Evolutionary conservation across 768 basidiomycete genomes (phyloP).

Genomic region (Steccherinum ochraceum): DNA sequence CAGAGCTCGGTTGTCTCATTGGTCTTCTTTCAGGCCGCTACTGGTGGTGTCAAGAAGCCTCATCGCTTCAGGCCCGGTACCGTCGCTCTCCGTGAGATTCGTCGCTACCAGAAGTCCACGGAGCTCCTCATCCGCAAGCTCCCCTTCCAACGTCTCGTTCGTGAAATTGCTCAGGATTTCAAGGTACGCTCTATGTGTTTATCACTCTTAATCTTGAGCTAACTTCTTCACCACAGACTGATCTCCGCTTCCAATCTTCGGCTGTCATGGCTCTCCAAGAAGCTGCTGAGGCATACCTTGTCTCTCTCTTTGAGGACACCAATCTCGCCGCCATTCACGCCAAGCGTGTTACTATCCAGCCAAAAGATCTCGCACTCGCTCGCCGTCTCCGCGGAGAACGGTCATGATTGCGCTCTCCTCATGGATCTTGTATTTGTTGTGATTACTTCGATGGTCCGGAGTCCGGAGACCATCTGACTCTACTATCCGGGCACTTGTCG

Average conservation of each 20-base stretch:
- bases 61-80: conserved; percentile 34
- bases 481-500: not conserved
- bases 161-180: conserved; percentile 63
- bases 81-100: conserved; percentile 32
- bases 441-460: not conserved
- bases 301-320: conserved; percentile 39
- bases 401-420: conserved; percentile 17
- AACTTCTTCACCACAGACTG: conserved; percentile 29
- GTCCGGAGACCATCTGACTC: not conserved
- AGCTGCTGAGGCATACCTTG: conserved; percentile 43
- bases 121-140: conserved; percentile 41
- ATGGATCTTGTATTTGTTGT: conserved; percentile 1
- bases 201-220: not conserved
- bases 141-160: conserved; percentile 61
- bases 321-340: conserved; percentile 49
- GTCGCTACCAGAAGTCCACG: conserved; percentile 34
- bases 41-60: conserved; percentile 65
- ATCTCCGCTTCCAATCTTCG: conserved; percentile 60
- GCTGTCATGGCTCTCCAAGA: conserved; percentile 59
- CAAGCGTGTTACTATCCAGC: conserved; percentile 49
- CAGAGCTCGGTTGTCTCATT: not conserved
- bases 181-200: conserved; percentile 32
- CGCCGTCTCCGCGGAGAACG: conserved; percentile 43
- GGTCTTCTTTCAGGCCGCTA: conserved; percentile 24
- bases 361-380: conserved; percentile 49